These are phyloP conservation scores for Colletotrichum sp. DNA, from an alignment of 2,329 filamentous ascomycete genomes.

Conservation along the genomic window DNA sequence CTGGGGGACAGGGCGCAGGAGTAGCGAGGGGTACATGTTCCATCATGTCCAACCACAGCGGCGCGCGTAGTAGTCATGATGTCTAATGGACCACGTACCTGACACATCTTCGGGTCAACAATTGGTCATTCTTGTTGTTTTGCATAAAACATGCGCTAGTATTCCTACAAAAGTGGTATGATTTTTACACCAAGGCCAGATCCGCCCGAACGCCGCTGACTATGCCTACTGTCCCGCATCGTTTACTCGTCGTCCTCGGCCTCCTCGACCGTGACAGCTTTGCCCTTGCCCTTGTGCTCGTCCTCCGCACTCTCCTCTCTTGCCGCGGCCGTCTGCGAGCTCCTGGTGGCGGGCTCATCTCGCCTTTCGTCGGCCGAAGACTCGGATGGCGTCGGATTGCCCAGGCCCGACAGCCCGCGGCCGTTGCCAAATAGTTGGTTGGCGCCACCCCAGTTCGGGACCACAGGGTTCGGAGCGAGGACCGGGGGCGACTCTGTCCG, in stretches of 20 bases:
- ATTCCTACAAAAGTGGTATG: constrained; percentile 19
- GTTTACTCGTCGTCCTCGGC: constrained; percentile 40
- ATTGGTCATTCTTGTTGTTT: neutral
- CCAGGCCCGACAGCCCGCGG: neutral
- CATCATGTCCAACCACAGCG: neutral
- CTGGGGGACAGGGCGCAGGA: neutral
- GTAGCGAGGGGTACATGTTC: neutral
- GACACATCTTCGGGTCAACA: neutral
- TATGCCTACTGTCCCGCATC: neutral
- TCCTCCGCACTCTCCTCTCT: constrained; percentile 6
- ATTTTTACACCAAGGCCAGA: constrained; percentile 15
- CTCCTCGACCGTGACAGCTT: constrained; percentile 53
- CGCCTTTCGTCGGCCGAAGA: constrained; percentile 7
- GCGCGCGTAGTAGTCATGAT: neutral
- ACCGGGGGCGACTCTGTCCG: constrained; percentile 36
- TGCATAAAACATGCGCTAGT: neutral
- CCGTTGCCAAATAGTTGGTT: constrained; percentile 51
- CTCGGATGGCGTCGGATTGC: constrained; percentile 1
- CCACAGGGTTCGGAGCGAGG: constrained; percentile 52
- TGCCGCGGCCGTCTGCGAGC: constrained; percentile 1
- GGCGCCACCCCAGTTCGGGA: constrained; percentile 57
- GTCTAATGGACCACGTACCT: neutral
- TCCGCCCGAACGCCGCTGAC: constrained; percentile 9
- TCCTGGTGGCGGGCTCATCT: constrained; percentile 1
- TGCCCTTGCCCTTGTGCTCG: constrained; percentile 46